phyloP scores from a whole-genome alignment of 2,329 filamentous ascomycete species.

The Pyrenochaeta sp. region DNA sequence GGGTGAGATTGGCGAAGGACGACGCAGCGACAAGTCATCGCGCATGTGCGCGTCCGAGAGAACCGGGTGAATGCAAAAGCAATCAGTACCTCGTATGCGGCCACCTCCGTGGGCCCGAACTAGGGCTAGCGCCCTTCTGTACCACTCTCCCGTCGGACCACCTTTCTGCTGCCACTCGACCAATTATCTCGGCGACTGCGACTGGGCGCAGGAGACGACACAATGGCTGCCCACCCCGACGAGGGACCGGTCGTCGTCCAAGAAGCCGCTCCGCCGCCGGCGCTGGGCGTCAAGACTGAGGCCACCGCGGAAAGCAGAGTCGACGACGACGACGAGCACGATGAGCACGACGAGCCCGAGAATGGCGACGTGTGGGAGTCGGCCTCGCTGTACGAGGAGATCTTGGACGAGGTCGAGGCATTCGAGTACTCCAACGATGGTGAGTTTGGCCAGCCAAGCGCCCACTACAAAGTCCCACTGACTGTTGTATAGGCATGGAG shows the following conservation, averaged over 20 bases:
- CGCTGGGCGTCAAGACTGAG: slow-evolving; percentile 26
- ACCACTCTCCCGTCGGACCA: slow-evolving; percentile 20
- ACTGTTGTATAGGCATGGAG: slow-evolving; percentile 32
- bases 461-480: slow-evolving; percentile 9
- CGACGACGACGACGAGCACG: slow-evolving; percentile 13
- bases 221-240: slow-evolving; percentile 38
- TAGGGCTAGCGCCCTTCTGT: slow-evolving; percentile 17
- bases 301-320: slow-evolving; percentile 23
- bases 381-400: slow-evolving; percentile 46
- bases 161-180: slow-evolving; percentile 18
- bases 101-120: slow-evolving; percentile 9
- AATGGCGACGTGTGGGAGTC: slow-evolving; percentile 43
- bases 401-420: slow-evolving; percentile 42
- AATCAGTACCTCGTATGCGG: slow-evolving; percentile 6
- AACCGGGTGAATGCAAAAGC: slow-evolving; percentile 4
- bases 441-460: slow-evolving; percentile 13
- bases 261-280: slow-evolving; percentile 28
- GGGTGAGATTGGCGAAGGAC: slow-evolving; percentile 18
- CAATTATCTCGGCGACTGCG: slow-evolving; percentile 12
- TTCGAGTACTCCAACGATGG: slow-evolving; percentile 38
- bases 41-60: not conserved
- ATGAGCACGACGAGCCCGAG: slow-evolving; percentile 16
- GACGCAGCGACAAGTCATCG: slow-evolving; percentile 17
- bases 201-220: slow-evolving; percentile 8
- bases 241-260: slow-evolving; percentile 40